Evolutionary conservation across 257 asterid species (phyloP), one percentile per base, ranked within the genome.

Genomic region (Plantago ovata): DNA sequence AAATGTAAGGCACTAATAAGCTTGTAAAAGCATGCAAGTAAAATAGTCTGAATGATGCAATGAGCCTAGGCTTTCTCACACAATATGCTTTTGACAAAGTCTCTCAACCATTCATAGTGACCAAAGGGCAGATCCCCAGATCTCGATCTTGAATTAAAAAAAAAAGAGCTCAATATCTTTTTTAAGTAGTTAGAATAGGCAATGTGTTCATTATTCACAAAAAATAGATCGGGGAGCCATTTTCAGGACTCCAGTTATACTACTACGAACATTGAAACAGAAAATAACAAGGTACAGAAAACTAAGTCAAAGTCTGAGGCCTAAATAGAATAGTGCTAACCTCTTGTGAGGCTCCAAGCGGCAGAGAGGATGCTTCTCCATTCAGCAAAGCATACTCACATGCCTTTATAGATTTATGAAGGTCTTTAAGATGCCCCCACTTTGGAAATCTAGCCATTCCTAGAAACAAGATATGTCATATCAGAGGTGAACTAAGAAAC

Each of bases 401-500:
- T 74, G 69, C 71, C 70, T 84, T 84, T 68, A 90, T 81, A 51
- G 92, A 89, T 72, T 67, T 77, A 63, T 90, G 98, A 72, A 87
- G 98, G 60, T 86, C 94, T 79, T 76, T 84, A 64, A 90, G 96
- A 70, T 90, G 96, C 42, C 94, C 91, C 98, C 98, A 90, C 63
- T 90, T 90, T 21, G 98, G 98, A 69, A 65, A 69, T 69, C 95
- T 75, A 64, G 95, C 81, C 71, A 90, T 57, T 54, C 97, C 97
- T 90, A 82, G 56, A 79, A 75, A 62, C 38, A 72, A 74, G 33
- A 53, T 63, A 33, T 47, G 53, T 53, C 41, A 62, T 49, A 68
- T 65, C 58, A 55, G 48, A 62, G 53, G 72, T 55, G 36, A 28
- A 63, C 24, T 49, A 19, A 42, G 24, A 64, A 42, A 63, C 63